Evolutionary conservation across 768 basidiomycete genomes (phyloP), one percentile per base, ranked within the genome.

Genomic region (Naganishia onofrii): DNA sequence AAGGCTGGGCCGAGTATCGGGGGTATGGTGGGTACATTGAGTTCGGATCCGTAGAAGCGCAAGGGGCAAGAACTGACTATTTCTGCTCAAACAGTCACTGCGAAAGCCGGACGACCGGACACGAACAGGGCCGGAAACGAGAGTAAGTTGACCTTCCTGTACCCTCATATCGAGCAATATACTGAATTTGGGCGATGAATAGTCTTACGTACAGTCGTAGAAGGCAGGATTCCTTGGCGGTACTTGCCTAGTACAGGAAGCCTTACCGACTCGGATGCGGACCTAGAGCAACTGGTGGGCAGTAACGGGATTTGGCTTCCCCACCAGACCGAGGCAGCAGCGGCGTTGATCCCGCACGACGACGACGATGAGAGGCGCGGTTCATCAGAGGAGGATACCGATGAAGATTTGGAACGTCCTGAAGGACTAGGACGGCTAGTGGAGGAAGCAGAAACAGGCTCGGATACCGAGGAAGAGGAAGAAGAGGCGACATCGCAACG

Each of bases 41-140:
- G n/a, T 12, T n/a, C 5, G n/a, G 7, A 21, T 67, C 9, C 8
- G 4, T 10, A 34, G 51, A 3, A 26, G 12, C 67, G 17, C 34
- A 7, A n/a, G 15, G 17, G 36, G 3, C 34, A 36, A 55, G 5
- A 13, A 42, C 23, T 19, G 42, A 53, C 19, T 26, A 34, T 6
- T 3, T 60, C 31, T 32, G 5, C 13, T 51, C 21, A 17, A 5
- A 0, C 57, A 81, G 80, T 93, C 51, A 97, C 94, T 36, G 93
- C 94, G 12, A 90, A 93, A 80, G 91, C 91, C 6, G 93, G 92
- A 0, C 81, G 94, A 71, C 89, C 93, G 2, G 94, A 98, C 81
- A 83, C 90, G 28, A 88, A 92, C 76, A 86, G 94, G 51, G 91
- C 94, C 3, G 94, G 93, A 36, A 94, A 94, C 78, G 87, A 88